phyloP scores from a whole-genome alignment of 2,329 filamentous ascomycete species.

The Ophiostoma sp. region DNA sequence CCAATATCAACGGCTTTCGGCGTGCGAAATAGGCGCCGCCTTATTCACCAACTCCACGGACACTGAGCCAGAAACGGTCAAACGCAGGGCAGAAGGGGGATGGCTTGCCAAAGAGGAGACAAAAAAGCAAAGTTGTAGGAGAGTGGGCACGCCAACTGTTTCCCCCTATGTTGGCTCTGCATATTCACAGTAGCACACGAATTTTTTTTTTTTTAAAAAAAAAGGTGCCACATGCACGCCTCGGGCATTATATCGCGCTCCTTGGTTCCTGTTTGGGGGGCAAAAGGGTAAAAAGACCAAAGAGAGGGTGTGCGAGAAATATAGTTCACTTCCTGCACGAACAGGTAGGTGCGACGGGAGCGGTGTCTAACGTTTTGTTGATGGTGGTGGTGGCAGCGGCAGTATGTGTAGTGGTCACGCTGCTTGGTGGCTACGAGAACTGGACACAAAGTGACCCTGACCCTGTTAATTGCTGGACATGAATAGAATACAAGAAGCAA shows the following conservation, averaged over 20 bases:
- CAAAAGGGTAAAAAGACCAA: no score
- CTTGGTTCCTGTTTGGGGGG: neutral
- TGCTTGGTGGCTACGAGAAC: neutral
- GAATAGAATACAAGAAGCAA: neutral
- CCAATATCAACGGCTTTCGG: neutral
- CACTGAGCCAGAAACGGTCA: neutral
- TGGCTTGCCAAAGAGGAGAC: neutral
- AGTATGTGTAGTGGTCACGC: no score
- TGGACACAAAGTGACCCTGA: neutral
- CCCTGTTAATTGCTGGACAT: neutral
- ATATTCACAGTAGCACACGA: no score
- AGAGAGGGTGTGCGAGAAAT: neutral
- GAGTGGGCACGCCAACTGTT: neutral
- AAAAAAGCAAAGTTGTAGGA: neutral
- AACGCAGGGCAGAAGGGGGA: neutral
- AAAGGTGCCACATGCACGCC: neutral
- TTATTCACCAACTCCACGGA: neutral
- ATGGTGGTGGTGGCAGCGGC: neutral
- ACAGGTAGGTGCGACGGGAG: neutral
- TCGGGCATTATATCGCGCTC: neutral
- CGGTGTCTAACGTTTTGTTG: neutral
- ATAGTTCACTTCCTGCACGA: neutral
- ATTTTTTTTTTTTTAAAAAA: no score
- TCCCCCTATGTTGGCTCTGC: neutral
- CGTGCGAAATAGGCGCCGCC: slow-evolving; percentile 8